Percentiles rank a stretch among this genome's conserved stretches.
phyloP scores from a whole-genome alignment of 2,329 filamentous ascomycete species.

The Fusarium austroafricanum region DNA sequence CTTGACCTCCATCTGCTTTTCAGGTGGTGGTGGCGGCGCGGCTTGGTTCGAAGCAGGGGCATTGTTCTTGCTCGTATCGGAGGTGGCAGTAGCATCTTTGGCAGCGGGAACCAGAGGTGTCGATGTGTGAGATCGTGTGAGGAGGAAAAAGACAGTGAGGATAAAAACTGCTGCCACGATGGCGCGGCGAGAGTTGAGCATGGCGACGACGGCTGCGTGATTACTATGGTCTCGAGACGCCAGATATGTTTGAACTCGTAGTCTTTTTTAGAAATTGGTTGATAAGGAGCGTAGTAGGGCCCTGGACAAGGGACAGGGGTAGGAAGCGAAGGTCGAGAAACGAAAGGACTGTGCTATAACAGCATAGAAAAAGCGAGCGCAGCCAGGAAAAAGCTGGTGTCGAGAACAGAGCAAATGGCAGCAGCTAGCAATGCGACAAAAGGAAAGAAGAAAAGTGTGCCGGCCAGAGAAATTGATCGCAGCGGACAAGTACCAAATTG shows the following conservation, averaged over 20 bases:
- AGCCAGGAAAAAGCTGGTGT: slow-evolving; percentile 24
- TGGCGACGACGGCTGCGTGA: slow-evolving; percentile 58
- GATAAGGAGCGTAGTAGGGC: slow-evolving; percentile 37
- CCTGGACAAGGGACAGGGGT: slow-evolving; percentile 35
- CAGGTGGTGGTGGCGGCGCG: slow-evolving; percentile 22
- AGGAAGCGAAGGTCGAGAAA: slow-evolving; percentile 28
- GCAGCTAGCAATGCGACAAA: slow-evolving; percentile 29
- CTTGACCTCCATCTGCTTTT: slow-evolving; percentile 37
- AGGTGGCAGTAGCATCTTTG: slow-evolving; percentile 31
- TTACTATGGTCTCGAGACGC: slow-evolving; percentile 22
- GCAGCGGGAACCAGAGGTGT: slow-evolving; percentile 31
- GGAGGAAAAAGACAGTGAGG: slow-evolving; percentile 75
- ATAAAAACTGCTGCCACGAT: slow-evolving; percentile 77
- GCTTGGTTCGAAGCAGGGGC: slow-evolving; percentile 39
- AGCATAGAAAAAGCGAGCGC: slow-evolving; percentile 40
- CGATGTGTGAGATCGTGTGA: slow-evolving; percentile 69
- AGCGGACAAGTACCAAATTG: slow-evolving; percentile 23
- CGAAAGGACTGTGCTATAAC: slow-evolving; percentile 33
- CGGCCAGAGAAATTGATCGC: slow-evolving; percentile 27
- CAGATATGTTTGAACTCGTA: slow-evolving; percentile 23
- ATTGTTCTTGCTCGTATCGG: slow-evolving; percentile 34
- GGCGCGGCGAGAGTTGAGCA: slow-evolving; percentile 84
- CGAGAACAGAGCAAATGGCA: slow-evolving; percentile 23
- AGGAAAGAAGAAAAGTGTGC: slow-evolving; percentile 25
- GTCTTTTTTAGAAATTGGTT: slow-evolving; percentile 31